Evolutionary conservation across 306 rosid species (phyloP).

Genomic region (Dryas octopetala): DNA sequence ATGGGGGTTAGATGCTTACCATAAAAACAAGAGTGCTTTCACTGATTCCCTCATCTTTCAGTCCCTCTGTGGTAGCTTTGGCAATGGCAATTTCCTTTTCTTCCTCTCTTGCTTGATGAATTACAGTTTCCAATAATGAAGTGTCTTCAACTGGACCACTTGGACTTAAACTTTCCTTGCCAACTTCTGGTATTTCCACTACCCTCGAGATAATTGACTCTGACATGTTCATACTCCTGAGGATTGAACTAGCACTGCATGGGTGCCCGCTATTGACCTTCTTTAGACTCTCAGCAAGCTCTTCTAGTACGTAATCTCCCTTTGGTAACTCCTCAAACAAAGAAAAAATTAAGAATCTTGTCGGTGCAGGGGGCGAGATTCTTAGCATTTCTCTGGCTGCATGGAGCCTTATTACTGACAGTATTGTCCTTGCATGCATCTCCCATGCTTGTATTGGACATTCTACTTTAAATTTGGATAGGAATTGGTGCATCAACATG

Average conservation of each 20-base stretch:
- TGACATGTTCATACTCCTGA: conserved; percentile 49
- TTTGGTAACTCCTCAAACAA: conserved; percentile 79
- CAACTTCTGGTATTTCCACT: conserved; percentile 26
- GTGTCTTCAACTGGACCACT: conserved; percentile 33
- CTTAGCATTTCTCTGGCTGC: conserved; percentile 92
- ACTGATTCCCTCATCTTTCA: conserved; percentile 79
- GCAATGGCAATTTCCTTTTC: conserved; percentile 72
- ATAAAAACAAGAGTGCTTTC: conserved; percentile 56
- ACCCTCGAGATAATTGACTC: conserved; percentile 27
- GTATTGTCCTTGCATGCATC: conserved; percentile 85
- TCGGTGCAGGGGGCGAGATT: conserved; percentile 83
- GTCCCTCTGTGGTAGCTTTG: conserved; percentile 69
- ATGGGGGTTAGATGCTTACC: conserved; percentile 39
- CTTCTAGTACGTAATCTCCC: conserved; percentile 80
- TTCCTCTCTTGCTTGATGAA: conserved; percentile 74
- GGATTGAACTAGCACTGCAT: conserved; percentile 66
- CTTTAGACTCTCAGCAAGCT: conserved; percentile 70
- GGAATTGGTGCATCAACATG: conserved; percentile 65
- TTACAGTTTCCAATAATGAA: conserved; percentile 52
- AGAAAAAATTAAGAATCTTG: conserved; percentile 79
- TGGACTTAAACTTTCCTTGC: conserved; percentile 24
- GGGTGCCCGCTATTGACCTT: conserved; percentile 46
- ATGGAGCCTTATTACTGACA: conserved; percentile 78
- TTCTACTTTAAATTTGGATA: conserved; percentile 47
- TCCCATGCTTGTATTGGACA: conserved; percentile 64